Conservation (phyloP, 139 green algal genomes). For the Tetradesmus obliquus region DNA sequence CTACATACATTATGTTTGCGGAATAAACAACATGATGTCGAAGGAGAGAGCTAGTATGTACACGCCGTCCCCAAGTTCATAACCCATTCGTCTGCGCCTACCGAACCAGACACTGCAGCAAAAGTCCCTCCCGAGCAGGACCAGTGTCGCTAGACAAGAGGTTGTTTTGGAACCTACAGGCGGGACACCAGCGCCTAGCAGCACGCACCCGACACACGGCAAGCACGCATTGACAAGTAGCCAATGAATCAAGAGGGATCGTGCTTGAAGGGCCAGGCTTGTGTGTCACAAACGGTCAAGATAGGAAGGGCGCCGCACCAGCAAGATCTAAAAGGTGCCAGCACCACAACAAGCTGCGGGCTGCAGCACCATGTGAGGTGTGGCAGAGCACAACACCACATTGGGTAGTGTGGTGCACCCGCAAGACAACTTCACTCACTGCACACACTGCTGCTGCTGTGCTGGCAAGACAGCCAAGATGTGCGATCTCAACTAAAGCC, state of each 20-base stretch:
- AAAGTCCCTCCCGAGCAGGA: not conserved
- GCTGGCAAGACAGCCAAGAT: not conserved
- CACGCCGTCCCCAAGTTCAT: not conserved
- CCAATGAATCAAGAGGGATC: not conserved
- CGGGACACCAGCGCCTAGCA: not conserved
- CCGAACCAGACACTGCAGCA: not conserved
- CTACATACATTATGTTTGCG: not conserved
- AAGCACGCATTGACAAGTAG: constrained; percentile 2
- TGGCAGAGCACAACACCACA: not conserved
- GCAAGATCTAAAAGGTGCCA: not conserved
- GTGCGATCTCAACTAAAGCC: not conserved
- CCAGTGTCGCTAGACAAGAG: not conserved
- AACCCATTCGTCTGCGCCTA: not conserved
- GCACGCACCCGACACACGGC: not conserved
- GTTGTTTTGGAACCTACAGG: not conserved
- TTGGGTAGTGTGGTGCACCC: not conserved
- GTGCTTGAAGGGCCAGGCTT: not conserved
- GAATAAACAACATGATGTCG: constrained; percentile 8
- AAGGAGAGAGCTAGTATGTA: not conserved
- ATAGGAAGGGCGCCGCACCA: no score
- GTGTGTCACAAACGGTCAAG: not conserved
- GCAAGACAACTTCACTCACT: not conserved
- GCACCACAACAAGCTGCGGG: not conserved
- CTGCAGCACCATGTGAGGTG: not conserved
- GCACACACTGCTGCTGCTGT: not conserved